Percentiles rank a stretch among this genome's conserved stretches.
phyloP scores from a whole-genome alignment of 2,329 filamentous ascomycete species.

The Fusarium chaquense region DNA sequence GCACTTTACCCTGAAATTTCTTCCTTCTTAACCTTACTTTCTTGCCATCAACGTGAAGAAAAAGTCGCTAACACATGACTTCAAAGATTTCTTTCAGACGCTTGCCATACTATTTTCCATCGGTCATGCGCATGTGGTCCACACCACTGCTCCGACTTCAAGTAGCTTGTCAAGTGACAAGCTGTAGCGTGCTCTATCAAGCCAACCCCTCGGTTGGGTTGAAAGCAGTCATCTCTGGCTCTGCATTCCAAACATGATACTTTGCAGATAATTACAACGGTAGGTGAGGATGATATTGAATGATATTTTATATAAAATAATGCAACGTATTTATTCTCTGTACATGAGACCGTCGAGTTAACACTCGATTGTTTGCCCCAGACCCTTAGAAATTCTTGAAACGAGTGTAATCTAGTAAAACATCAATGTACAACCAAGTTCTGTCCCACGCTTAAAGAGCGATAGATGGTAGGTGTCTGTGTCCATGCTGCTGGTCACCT shows the following conservation, averaged over 20 bases:
- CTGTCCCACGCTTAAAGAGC: neutral
- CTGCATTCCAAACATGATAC: neutral
- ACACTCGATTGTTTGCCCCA: slow-evolving; percentile 3
- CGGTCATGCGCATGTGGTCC: neutral
- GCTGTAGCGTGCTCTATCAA: neutral
- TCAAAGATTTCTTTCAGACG: neutral
- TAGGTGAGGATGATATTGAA: slow-evolving; percentile 13
- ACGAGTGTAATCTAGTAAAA: slow-evolving; percentile 26
- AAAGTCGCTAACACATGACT: slow-evolving; percentile 34
- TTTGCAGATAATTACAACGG: neutral
- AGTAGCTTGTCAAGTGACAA: slow-evolving; percentile 17
- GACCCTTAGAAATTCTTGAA: slow-evolving; percentile 1
- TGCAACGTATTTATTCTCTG: slow-evolving; percentile 35
- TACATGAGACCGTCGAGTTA: slow-evolving; percentile 4
- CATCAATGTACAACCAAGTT: neutral
- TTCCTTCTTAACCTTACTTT: neutral
- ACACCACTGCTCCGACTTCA: too few species aligned
- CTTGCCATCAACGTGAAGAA: neutral
- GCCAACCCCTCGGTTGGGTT: neutral
- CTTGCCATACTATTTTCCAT: neutral
- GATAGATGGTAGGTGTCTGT: neutral
- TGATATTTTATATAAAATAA: slow-evolving; percentile 16
- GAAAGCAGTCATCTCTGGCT: neutral
- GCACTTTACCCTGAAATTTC: slow-evolving; percentile 48
- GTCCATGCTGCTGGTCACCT: neutral